Evolutionary conservation across 2,329 filamentous ascomycete genomes (phyloP).

Genomic region (Plenodomus tracheiphilus): DNA sequence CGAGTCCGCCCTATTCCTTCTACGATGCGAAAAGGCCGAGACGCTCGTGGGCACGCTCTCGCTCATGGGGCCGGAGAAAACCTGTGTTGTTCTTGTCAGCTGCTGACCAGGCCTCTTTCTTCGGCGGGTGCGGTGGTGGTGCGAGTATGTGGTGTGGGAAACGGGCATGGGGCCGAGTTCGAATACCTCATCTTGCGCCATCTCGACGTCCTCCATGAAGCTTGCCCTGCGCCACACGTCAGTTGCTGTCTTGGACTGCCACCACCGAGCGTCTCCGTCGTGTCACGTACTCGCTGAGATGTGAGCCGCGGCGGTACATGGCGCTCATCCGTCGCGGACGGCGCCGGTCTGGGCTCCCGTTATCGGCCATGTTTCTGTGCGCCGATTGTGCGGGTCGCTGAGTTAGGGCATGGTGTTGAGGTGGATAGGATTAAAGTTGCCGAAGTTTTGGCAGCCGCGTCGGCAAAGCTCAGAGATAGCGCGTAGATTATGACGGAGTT

Average conservation of each 20-base stretch:
- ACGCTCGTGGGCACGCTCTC: constrained; percentile 95
- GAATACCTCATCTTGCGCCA: constrained; percentile 90
- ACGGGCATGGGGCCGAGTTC: constrained; percentile 34
- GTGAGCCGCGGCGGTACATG: constrained; percentile 69
- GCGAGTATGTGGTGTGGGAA: constrained; percentile 3
- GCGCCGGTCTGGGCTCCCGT: constrained; percentile 41
- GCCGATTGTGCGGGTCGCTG: background rate
- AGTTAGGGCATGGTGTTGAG: constrained; percentile 19
- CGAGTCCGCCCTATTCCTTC: constrained; percentile 73
- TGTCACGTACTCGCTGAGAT: constrained; percentile 55
- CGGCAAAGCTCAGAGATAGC: background rate
- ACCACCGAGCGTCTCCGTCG: background rate
- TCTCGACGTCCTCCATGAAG: constrained; percentile 94
- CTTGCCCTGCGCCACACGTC: constrained; percentile 50
- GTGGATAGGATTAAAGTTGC: too few species aligned
- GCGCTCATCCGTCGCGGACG: constrained; percentile 37
- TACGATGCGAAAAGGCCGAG: constrained; percentile 86
- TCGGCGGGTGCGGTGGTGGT: constrained; percentile 1
- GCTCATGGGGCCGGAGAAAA: constrained; percentile 89
- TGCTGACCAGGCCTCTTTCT: constrained; percentile 28
- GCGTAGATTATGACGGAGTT: background rate
- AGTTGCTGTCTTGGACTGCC: background rate
- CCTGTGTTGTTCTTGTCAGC: constrained; percentile 51
- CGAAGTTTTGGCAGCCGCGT: constrained; percentile 5
- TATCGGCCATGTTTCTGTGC: constrained; percentile 30